These are phyloP conservation scores for Thalia dealbata DNA, from an alignment of 176 grass and related monocot genomes.

Conservation along the genomic window DNA sequence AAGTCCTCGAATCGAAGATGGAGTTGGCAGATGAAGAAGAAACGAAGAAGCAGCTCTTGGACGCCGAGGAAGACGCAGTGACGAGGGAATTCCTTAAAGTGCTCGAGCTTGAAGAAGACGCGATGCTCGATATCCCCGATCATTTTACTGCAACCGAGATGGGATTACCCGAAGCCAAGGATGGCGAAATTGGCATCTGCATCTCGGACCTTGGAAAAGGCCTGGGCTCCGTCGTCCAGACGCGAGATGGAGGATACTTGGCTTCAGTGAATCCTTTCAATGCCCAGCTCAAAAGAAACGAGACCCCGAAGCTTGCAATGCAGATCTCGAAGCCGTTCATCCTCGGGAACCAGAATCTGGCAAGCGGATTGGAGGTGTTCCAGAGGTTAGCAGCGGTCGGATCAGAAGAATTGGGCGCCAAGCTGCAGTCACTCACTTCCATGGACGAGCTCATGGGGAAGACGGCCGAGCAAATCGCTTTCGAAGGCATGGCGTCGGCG, in stretches of 20 bases:
- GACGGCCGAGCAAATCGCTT: conserved; percentile 81
- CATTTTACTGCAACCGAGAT: conserved; percentile 30
- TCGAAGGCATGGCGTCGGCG: conserved; percentile 80
- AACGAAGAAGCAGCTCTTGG: conserved; percentile 27
- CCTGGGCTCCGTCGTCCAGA: conserved; percentile 64
- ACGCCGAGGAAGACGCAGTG: conserved; percentile 68
- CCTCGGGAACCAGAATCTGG: conserved; percentile 38
- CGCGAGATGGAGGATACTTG: conserved; percentile 77
- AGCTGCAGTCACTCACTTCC: conserved; percentile 32
- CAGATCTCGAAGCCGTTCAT: conserved; percentile 77
- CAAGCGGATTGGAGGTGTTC: conserved; percentile 55
- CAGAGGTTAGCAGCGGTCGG: conserved; percentile 41
- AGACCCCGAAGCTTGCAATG: conserved; percentile 76
- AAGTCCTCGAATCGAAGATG: conserved; percentile 75
- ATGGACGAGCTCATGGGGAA: conserved; percentile 81
- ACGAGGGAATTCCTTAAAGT: conserved; percentile 67
- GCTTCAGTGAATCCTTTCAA: conserved; percentile 78
- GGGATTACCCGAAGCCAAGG: neutral
- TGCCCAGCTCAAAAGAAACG: conserved; percentile 40
- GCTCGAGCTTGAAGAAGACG: conserved; percentile 40
- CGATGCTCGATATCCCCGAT: conserved; percentile 2
- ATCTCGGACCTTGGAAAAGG: conserved; percentile 73
- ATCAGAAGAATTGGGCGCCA: conserved; percentile 26
- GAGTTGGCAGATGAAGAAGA: conserved; percentile 20
- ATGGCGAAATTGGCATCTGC: conserved; percentile 24